A percentile compares a stretch with the other conserved stretches of the same genome.
Conservation (phyloP, 176 grass and related monocot species). For the Eragrostis nindensis region DNA sequence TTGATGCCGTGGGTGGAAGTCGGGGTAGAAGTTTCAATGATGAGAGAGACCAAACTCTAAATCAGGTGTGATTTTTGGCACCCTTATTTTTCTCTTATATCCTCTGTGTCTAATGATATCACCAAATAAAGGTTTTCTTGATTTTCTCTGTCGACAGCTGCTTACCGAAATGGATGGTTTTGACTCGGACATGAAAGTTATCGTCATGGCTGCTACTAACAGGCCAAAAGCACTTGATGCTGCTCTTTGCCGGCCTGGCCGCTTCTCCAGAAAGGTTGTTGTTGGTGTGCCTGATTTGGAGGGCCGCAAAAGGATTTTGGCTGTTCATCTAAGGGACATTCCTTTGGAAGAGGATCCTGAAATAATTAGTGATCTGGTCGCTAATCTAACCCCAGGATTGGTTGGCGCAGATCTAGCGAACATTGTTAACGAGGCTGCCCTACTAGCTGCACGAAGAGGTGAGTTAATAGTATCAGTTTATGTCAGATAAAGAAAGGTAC, state of each 20-base stretch:
- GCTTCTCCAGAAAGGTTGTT: slow-evolving; percentile 94
- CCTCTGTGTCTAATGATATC: slow-evolving; percentile 18
- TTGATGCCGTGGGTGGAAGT: slow-evolving; percentile 97
- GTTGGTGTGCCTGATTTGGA: slow-evolving; percentile 84
- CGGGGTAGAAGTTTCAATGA: slow-evolving; percentile 90
- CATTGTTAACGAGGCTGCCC: slow-evolving; percentile 87
- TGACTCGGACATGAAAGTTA: slow-evolving; percentile 88
- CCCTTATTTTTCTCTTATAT: slow-evolving; percentile 20
- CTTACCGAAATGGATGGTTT: slow-evolving; percentile 99
- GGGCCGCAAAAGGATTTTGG: slow-evolving; percentile 82
- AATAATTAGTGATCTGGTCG: slow-evolving; percentile 75
- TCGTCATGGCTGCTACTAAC: slow-evolving; percentile 95
- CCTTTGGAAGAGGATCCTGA: slow-evolving; percentile 85
- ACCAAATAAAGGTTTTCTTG: slow-evolving; percentile 22
- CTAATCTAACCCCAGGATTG: slow-evolving; percentile 78
- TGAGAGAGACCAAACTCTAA: slow-evolving; percentile 94
- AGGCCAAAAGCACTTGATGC: slow-evolving; percentile 83
- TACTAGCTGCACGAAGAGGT: slow-evolving; percentile 94
- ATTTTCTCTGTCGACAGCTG: slow-evolving; percentile 63
- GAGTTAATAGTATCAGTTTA: slow-evolving; percentile 23
- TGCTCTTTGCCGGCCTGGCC: slow-evolving; percentile 83
- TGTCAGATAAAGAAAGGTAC: slow-evolving; percentile 3
- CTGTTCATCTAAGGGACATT: slow-evolving; percentile 77
- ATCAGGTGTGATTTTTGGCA: slow-evolving; percentile 64
- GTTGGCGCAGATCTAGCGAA: slow-evolving; percentile 93